Evolutionary conservation across 345 rosid species (phyloP).

Genomic region (Sisymbrium altissimum): DNA sequence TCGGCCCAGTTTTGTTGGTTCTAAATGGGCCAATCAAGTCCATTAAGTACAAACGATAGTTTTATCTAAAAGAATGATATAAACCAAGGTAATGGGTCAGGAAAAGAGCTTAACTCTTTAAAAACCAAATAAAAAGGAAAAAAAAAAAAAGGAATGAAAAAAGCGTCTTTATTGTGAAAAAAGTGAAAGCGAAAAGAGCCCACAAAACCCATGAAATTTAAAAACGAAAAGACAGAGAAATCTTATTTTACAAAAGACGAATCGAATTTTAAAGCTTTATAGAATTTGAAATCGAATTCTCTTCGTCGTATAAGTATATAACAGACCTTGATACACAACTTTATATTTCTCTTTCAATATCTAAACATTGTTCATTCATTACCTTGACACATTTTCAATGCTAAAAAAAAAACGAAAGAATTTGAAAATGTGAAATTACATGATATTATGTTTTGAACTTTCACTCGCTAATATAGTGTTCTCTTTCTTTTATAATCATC

Average conservation of each 20-base stretch:
- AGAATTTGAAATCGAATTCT: conserved; percentile 16
- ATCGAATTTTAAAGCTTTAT: conserved; percentile 6
- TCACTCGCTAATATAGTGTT: background rate
- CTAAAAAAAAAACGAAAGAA: background rate
- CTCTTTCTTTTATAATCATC: background rate
- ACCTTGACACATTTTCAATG: background rate
- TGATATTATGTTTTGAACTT: background rate
- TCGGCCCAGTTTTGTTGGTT: background rate
- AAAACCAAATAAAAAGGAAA: background rate
- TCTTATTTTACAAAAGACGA: background rate
- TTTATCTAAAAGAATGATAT: background rate
- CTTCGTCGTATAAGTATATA: background rate
- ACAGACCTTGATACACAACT: too few species aligned
- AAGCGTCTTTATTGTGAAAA: conserved; percentile 6
- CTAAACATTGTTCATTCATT: background rate
- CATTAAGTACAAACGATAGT: background rate
- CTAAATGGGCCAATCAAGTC: background rate
- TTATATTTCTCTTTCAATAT: background rate
- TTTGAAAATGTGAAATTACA: background rate
- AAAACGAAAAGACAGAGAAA: conserved; percentile 4
- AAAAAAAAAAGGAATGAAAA: background rate
- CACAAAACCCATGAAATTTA: background rate
- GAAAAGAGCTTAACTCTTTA: background rate
- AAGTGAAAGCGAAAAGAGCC: conserved; percentile 9
- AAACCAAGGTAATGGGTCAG: background rate